Evolutionary conservation across 306 rosid genomes (phyloP).

Genomic region (Inga laurina): DNA sequence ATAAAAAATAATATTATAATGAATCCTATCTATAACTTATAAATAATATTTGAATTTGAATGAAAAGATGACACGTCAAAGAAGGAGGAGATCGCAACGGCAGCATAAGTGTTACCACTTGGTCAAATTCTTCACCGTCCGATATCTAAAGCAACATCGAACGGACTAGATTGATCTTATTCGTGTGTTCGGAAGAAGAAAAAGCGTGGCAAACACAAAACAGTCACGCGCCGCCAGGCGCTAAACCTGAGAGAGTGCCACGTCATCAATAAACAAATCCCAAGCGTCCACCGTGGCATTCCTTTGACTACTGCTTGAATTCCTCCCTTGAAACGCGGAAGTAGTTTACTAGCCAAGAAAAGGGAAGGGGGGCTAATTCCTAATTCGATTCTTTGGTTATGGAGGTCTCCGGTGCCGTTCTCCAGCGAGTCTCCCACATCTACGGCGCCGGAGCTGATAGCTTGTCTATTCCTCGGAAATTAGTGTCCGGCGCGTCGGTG

Average conservation of each 20-base stretch:
- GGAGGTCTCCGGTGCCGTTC: constrained; percentile 73
- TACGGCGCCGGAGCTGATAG: constrained; percentile 19
- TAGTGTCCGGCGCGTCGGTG: constrained; percentile 19
- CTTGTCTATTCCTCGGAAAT: not conserved
- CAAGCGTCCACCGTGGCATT: constrained; percentile 33
- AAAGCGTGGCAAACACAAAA: constrained; percentile 30
- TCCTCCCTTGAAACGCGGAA: not conserved
- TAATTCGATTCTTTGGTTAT: constrained; percentile 27
- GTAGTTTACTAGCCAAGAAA: not conserved
- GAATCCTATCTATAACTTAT: too few relatives aligned
- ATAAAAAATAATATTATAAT: too few relatives aligned
- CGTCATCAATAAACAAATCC: constrained; percentile 33
- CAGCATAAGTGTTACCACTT: constrained; percentile 4
- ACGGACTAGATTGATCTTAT: not conserved
- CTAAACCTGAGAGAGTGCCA: constrained; percentile 18
- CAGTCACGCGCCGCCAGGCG: constrained; percentile 34
- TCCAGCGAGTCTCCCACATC: constrained; percentile 38
- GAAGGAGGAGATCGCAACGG: not conserved
- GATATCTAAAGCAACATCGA: not conserved
- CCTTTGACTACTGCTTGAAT: too few relatives aligned
- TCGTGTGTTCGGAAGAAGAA: constrained; percentile 18
- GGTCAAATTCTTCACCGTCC: not conserved
- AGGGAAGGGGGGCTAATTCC: not conserved
- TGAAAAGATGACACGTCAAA: constrained; percentile 5
- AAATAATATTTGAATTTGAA: too few relatives aligned